These are phyloP conservation scores for Candida frijolesensis DNA, from an alignment of 1,139 yeast genomes.

Conservation along the genomic window DNA sequence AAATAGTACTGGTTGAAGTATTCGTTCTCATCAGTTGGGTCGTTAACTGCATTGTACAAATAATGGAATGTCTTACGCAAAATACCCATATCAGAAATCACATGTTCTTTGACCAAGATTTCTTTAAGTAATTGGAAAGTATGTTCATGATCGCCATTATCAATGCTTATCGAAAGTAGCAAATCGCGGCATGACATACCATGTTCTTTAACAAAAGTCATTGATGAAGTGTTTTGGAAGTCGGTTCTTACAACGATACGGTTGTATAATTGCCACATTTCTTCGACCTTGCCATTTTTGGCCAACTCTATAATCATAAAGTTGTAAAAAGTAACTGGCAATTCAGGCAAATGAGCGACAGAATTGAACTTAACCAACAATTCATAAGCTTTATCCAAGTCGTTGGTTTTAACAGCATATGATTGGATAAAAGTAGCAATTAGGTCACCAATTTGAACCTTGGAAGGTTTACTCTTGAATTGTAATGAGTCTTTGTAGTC, in stretches of 20 bases:
- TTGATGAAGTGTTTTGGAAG: conserved; percentile 23
- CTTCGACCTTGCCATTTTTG: conserved; percentile 17
- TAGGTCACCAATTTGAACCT: conserved; percentile 29
- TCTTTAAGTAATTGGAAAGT: conserved; percentile 44
- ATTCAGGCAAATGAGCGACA: conserved; percentile 41
- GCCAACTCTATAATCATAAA: conserved; percentile 32
- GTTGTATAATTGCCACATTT: conserved; percentile 38
- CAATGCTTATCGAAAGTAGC: conserved; percentile 35
- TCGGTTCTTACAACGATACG: conserved; percentile 42
- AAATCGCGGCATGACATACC: conserved; percentile 30
- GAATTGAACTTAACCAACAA: conserved; percentile 33
- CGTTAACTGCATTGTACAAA: conserved; percentile 33
- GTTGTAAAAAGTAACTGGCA: conserved; percentile 33
- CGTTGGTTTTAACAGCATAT: conserved; percentile 21
- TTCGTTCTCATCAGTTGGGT: conserved; percentile 18
- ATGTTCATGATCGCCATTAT: conserved; percentile 38
- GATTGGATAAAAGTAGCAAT: conserved; percentile 35
- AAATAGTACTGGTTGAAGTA: conserved; percentile 31
- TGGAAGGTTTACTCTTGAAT: conserved; percentile 20
- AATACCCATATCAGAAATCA: conserved; percentile 31
- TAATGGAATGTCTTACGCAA: conserved; percentile 36
- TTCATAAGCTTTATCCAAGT: conserved; percentile 26
- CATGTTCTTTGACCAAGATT: conserved; percentile 34
- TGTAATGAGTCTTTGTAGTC: conserved; percentile 29
- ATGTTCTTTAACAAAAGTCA: conserved; percentile 16